Evolutionary conservation across 106 monocot species (phyloP).

Genomic region (Dactylorhiza incarnata): DNA sequence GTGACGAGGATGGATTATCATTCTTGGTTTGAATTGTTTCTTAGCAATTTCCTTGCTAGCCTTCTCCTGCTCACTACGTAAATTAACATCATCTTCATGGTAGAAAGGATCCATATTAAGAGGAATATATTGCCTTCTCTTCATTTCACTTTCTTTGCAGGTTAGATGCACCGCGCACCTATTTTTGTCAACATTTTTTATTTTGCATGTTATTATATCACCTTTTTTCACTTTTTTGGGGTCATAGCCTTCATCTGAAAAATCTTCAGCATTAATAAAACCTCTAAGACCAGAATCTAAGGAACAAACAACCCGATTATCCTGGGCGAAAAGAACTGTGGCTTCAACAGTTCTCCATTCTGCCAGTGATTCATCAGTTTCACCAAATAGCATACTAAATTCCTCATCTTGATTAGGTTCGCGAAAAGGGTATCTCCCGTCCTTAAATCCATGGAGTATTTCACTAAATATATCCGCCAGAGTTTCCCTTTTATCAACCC

Average conservation of each 20-base stretch:
- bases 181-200: conserved; percentile 60
- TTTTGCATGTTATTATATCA: conserved; percentile 79
- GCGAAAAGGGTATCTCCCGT: conserved; percentile 53
- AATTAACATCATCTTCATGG: conserved; percentile 32
- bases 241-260: conserved; percentile 48
- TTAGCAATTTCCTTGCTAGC: conserved; percentile 57
- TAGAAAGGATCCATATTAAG: conserved; percentile 43
- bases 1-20: conserved; percentile 96
- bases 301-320: conserved; percentile 52
- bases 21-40: conserved; percentile 71
- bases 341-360: conserved; percentile 85
- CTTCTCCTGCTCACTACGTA: conserved; percentile 49
- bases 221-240: conserved; percentile 61
- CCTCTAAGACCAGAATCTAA: conserved; percentile 93
- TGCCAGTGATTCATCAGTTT: conserved; percentile 90
- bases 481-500: conserved; percentile 54
- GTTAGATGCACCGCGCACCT: conserved; percentile 63
- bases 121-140: conserved; percentile 18
- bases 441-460: conserved; percentile 72
- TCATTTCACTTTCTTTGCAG: conserved; percentile 60
- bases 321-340: conserved; percentile 54
- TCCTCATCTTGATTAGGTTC: conserved; percentile 80
- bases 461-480: conserved; percentile 78
- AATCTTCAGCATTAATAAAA: conserved; percentile 53
- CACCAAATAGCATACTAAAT: conserved; percentile 82